phyloP scores from a whole-genome alignment of 768 basidiomycete species.

The Auricularia cornea region DNA sequence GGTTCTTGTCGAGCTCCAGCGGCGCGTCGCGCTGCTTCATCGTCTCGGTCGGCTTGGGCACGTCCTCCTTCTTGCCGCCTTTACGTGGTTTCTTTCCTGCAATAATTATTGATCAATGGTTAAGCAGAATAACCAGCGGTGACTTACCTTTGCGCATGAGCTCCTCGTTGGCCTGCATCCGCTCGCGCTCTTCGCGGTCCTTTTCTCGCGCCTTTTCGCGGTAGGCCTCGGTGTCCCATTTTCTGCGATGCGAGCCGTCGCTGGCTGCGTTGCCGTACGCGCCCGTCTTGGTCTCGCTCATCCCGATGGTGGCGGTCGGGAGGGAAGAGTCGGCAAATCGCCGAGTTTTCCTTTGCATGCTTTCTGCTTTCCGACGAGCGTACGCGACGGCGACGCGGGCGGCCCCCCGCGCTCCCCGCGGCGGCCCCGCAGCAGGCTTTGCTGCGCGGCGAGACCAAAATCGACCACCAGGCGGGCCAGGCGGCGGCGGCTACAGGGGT shows the following conservation, averaged over 20 bases:
- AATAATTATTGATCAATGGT: background rate
- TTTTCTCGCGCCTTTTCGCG: conserved; percentile 72
- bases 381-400: background rate
- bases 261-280: conserved; percentile 1
- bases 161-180: conserved; percentile 82
- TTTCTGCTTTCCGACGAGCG: background rate
- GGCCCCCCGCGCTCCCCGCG: background rate
- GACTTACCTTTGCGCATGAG: conserved; percentile 76
- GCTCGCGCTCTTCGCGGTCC: conserved; percentile 69
- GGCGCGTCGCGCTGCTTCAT: conserved; percentile 82
- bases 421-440: background rate
- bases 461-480: background rate
- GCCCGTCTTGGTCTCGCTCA: background rate
- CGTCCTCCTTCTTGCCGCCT: conserved; percentile 52
- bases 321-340: background rate
- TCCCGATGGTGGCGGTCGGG: background rate
- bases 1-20: conserved; percentile 89
- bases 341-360: background rate
- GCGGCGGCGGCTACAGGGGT: background rate
- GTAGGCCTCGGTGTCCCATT: conserved; percentile 94
- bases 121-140: conserved; percentile 9
- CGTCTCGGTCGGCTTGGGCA: conserved; percentile 89
- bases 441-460: too few species aligned
- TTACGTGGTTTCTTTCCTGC: conserved; percentile 80
- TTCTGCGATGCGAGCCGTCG: conserved; percentile 39